Base-by-base conservation (phyloP, 495 filamentous ascomycete genomes). In the Daldinia bambusicola region DNA sequence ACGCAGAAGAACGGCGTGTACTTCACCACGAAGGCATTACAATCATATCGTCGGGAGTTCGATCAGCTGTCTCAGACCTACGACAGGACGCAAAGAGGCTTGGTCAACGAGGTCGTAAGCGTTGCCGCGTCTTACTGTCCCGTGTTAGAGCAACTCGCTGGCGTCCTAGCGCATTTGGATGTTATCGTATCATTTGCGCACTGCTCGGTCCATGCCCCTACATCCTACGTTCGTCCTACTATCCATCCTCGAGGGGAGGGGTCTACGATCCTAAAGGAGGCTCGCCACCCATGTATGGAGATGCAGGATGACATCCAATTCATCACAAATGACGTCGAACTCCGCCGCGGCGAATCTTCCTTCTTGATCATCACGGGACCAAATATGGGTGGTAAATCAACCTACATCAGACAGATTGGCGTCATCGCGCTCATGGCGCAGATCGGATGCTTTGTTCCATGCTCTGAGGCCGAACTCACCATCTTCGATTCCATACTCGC, bases 1-100 rank as follows among this genome's bases (percentile, higher is more conserved):
- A 99, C 95, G 6, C 96, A 98, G 84, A 99, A 98, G 84, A 98
- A 97, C 78, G 95, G 95, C 38, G 96, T 98, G 55, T 98, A 94
- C 82, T 99, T 99, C 83, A 98, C 95, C 3, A 99, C 94, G 6
- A 89, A 88, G 55, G 86, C 81, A n/a, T 87, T 99, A 74, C 92
- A 95, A 74, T 83, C 88, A 34, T 82, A 95, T 62, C 91, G 95
- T 48, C 89, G 95, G 45, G 95, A 98, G 74, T 93, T 94, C 74
- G 95, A 98, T 75, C 94, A 98, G 80, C 85, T 97, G 0, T 96
- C 94, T 5, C 91, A 93, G 67, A 97, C 92, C 77, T 99, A 99
- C 83, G 96, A 97, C 79, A 89, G 93, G 45, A 99, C 95, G 0
- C 96, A 99, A 81, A 91, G 88, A 57, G 93, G 94, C 38, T 82